Evolutionary conservation across 768 basidiomycete genomes (phyloP), one percentile per base, ranked within the genome.

Genomic region (Terana coerulea): DNA sequence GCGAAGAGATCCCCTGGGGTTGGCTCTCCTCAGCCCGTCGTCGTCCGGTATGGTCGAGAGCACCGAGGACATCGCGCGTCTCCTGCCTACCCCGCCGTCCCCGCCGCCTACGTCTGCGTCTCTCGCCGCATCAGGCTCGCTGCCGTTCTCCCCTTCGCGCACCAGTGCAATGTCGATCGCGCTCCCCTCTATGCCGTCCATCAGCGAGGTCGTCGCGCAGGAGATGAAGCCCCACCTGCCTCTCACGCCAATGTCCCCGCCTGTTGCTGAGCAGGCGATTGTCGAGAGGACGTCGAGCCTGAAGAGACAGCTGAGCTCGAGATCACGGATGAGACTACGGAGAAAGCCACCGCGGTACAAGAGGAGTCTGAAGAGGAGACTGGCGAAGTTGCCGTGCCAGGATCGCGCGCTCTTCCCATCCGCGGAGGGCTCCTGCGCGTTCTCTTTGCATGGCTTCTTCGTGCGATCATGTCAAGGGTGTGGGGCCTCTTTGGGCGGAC

Each of bases 41-140:
- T 45, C 46, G 41, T 36, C 51, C 6, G 39, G 51, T 10, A 19
- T 19, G 30, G 29, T 30, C 45, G 49, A 40, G 47, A n/a, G 40
- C 19, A 47, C 49, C 4, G 47, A 29, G 30, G 36, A 54, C 34
- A 30, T 33, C 47, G 42, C 37, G 10, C 31, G 36, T 5, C 36
- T 49, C 7, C 53, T 61, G 1, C 59, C 57, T 8, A 62, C 61
- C 1, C 61, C 61, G n/a, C 61, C 61, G 7, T 62, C 61, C 9
- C 61, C 61, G 15, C 61, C 61, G 3, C 35, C 30, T 28, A 37
- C 28, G 11, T 36, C 41, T 7, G 28, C 33, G 7, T 28, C 40
- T 7, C 34, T 51, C 10, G 28, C 47, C 1, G 5, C 46, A 11
- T 11, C 34, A n/a, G 22, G 22, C 12, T 48, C 41, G 0, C 12